Base-by-base conservation (phyloP, 2,329 filamentous ascomycete genomes). In the Claviceps monticola region DNA sequence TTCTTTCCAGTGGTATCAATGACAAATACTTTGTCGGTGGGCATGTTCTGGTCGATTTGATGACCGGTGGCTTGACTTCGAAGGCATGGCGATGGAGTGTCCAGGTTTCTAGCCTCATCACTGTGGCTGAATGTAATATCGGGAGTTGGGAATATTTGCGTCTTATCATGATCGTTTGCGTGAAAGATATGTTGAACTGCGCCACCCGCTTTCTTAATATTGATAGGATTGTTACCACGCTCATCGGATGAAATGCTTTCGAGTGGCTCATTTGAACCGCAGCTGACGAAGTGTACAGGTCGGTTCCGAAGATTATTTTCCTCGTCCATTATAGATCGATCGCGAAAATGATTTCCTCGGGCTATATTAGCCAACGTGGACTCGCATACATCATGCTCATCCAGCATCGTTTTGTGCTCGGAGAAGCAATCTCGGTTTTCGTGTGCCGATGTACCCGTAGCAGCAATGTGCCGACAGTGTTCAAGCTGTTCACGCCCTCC, bases 241-340 rank as follows among this genome's bases (percentile, higher is more conserved):
- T 38, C 38, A 29, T 13, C 13, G 6, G 9, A 34, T 5, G 9
- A 37, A 11, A 39, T 23, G 21, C 39, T 62, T 52, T 74, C 69
- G 3, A 78, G 61, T 4, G 76, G 76, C 44, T 79, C 69, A 47
- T 71, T 71, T 43, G 69, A 59, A 5, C 77, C 78, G n/a, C 71
- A 72, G 54, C 75, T 79, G 46, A 79, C 64, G 52, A 81, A 81
- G 0, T 55, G 55, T 4, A 81, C 69, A 1, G 78, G 77, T 43
- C 68, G 69, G 44, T 68, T 64, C 51, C 78, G 68, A 9, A 81
- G 64, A 47, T 66, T 71, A 19, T 64, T 62, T 51, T 67, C 68
- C 36, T 60, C 56, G 16, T 62, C 65, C 67, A 66, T 71, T n/a
- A 58, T 57, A 0, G 66, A 67, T 37, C 68, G 66, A 48, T 73